Percentiles rank a stretch among this genome's conserved stretches.
Conservation (phyloP, 768 basidiomycete species). For the Leucogyrophana mollusca region DNA sequence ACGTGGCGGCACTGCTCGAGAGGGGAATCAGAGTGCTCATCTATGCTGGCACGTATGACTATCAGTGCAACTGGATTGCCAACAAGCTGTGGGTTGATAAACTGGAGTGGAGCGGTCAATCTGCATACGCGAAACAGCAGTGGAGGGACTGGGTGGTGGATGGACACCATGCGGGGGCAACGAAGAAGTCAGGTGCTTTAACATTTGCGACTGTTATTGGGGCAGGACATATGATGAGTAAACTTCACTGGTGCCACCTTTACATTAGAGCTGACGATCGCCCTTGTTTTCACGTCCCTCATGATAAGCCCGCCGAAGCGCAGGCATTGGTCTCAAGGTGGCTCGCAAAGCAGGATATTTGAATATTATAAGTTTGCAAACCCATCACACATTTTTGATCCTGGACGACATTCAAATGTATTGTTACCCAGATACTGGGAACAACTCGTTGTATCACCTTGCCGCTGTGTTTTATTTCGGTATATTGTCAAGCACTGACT, state of each 20-base stretch:
- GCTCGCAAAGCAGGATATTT: constrained; percentile 46
- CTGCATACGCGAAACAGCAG: constrained; percentile 40
- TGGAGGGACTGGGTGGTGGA: constrained; percentile 57
- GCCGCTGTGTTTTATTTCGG: too few relatives aligned
- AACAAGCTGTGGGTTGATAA: constrained; percentile 60
- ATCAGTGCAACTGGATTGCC: constrained; percentile 62
- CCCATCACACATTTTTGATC: not conserved
- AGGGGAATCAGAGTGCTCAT: constrained; percentile 51
- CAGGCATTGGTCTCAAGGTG: constrained; percentile 64
- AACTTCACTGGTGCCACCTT: constrained; percentile 7
- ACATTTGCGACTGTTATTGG: constrained; percentile 64
- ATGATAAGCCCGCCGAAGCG: constrained; percentile 67
- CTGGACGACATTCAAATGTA: too few relatives aligned
- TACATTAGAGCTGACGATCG: constrained; percentile 2
- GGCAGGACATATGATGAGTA: constrained; percentile 74
- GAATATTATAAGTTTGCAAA: constrained; percentile 12
- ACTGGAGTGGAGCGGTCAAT: constrained; percentile 59
- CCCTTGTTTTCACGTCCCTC: constrained; percentile 48
- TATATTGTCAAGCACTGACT: too few relatives aligned
- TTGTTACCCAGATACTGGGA: too few relatives aligned
- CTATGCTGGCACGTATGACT: constrained; percentile 56
- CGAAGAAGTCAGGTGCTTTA: constrained; percentile 52
- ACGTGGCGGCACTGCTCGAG: constrained; percentile 54
- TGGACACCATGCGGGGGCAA: constrained; percentile 53
- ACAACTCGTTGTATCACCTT: too few relatives aligned